Base-by-base conservation (phyloP, 1,284 basidiomycete genomes). In the Chondrostereum purpureum region DNA sequence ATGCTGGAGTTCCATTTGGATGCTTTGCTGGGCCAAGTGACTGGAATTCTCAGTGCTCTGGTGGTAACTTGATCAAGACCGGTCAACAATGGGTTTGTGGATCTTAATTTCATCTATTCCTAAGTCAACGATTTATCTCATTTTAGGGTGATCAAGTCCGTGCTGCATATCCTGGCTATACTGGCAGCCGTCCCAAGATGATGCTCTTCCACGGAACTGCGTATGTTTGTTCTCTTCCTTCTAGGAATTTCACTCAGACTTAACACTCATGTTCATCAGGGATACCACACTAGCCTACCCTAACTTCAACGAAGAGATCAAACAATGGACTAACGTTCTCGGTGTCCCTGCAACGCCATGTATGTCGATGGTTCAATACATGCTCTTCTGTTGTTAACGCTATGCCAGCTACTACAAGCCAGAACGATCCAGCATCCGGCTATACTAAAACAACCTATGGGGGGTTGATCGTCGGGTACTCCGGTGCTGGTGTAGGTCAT, bases 151-250 rank as follows among this genome's bases (percentile, higher is more conserved):
- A 73, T 44, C 54, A 63, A 39, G 75, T 70, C 16, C 63, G 62
- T 34, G 55, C 53, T 35, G 73, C 65, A 17, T 77, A 67, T 56
- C 73, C 75, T 5, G 74, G 75, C 27, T 78, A 64, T 60, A 73
- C 70, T 10, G 76, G 75, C n/a, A 42, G 64, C 3, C 65, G 69
- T 34, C 74, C 75, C 20, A 75, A 70, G 55, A 63, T 78, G 52
- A 71, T 75, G 56, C 61, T 76, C 50, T 78, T 73, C 73, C 74
- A 78, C 55, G 75, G 75, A 44, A 75, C 73, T 18, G 62, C 58
- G 69, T 74, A 56, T 51, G 70, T 63, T 10, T 33, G n/a, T 20
- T 42, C 20, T 34, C 21, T 36, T 39, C 16, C 22, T 24, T 14
- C 18, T 24, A 14, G 33, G 8, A 13, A 12, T 45, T 8, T 14